Conservation (phyloP, 495 filamentous ascomycete species). For the Talaromyces trachyspermus region DNA sequence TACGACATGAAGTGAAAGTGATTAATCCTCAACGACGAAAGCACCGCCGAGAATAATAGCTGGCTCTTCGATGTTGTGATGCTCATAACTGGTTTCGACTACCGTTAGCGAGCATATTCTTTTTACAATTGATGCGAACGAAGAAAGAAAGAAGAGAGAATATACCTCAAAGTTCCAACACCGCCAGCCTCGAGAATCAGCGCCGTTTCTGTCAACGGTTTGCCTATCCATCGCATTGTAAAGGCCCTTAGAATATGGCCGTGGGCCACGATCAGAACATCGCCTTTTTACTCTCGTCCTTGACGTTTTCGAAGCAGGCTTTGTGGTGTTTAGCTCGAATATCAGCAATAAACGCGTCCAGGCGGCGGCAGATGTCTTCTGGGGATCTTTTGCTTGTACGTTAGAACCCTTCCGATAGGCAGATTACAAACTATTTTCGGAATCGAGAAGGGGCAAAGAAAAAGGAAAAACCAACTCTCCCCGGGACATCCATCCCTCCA, state of each 20-base stretch:
- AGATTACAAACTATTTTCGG: neutral
- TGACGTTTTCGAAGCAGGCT: slow-evolving; percentile 25
- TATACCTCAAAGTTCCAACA: slow-evolving; percentile 68
- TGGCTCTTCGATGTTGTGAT: slow-evolving; percentile 59
- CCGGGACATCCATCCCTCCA: slow-evolving; percentile 76
- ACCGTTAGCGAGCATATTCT: too few relatives aligned
- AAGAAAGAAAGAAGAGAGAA: neutral
- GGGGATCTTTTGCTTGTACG: slow-evolving; percentile 48
- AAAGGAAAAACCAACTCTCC: slow-evolving; percentile 50
- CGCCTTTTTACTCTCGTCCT: slow-evolving; percentile 43
- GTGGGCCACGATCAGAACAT: slow-evolving; percentile 68
- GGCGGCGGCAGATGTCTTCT: slow-evolving; percentile 55
- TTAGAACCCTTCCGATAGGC: neutral
- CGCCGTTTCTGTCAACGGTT: slow-evolving; percentile 50
- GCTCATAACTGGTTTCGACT: slow-evolving; percentile 52
- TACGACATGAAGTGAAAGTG: too few relatives aligned
- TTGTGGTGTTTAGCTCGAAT: slow-evolving; percentile 55
- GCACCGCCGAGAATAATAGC: slow-evolving; percentile 56
- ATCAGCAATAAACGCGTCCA: slow-evolving; percentile 68
- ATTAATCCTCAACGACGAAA: slow-evolving; percentile 33
- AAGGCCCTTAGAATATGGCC: slow-evolving; percentile 87
- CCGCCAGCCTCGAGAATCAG: slow-evolving; percentile 68
- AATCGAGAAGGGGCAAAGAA: too few relatives aligned
- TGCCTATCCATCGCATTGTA: slow-evolving; percentile 77
- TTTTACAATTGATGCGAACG: neutral